Percentiles rank a stretch among this genome's conserved stretches.
Conservation (phyloP, 1,284 basidiomycete genomes). For the Ceratobasidium sp. region DNA sequence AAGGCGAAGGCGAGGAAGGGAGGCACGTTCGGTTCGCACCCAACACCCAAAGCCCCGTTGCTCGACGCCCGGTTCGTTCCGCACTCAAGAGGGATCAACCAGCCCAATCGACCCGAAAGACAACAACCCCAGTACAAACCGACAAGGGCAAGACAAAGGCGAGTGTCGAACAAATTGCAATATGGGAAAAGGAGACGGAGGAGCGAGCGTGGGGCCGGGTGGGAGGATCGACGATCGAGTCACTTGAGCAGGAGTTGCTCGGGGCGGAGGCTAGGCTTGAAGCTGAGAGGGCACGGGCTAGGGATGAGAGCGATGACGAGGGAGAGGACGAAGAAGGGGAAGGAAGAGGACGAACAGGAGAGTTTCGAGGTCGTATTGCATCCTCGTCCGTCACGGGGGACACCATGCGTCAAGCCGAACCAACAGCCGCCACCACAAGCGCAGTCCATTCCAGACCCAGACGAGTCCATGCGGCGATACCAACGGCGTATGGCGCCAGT, state of each 20-base stretch:
- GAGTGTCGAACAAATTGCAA: constrained; percentile 37
- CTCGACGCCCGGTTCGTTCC: constrained; percentile 22
- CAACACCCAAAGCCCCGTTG: constrained; percentile 41
- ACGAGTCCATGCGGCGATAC: constrained; percentile 29
- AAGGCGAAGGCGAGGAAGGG: constrained; percentile 42
- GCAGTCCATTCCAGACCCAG: constrained; percentile 14
- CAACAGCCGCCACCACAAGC: background rate
- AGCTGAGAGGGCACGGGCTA: background rate
- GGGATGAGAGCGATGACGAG: background rate
- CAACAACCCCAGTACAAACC: no score
- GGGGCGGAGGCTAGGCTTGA: constrained; percentile 15
- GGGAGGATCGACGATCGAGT: constrained; percentile 12
- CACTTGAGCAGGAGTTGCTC: constrained; percentile 28
- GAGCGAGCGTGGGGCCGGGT: constrained; percentile 29
- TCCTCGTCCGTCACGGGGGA: background rate
- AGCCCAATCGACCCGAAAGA: no score
- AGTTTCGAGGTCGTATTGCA: constrained; percentile 30
- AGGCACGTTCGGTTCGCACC: constrained; percentile 54
- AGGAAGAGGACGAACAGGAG: background rate
- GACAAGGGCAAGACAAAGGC: constrained; percentile 62
- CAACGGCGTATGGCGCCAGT: background rate
- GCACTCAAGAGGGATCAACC: background rate
- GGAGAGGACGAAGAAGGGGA: background rate
- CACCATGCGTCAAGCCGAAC: background rate
- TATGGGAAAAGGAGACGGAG: constrained; percentile 37